Evolutionary conservation across 2,329 filamentous ascomycete genomes (phyloP), one percentile per base, ranked within the genome.

Genomic region (Escovopsis sp.): DNA sequence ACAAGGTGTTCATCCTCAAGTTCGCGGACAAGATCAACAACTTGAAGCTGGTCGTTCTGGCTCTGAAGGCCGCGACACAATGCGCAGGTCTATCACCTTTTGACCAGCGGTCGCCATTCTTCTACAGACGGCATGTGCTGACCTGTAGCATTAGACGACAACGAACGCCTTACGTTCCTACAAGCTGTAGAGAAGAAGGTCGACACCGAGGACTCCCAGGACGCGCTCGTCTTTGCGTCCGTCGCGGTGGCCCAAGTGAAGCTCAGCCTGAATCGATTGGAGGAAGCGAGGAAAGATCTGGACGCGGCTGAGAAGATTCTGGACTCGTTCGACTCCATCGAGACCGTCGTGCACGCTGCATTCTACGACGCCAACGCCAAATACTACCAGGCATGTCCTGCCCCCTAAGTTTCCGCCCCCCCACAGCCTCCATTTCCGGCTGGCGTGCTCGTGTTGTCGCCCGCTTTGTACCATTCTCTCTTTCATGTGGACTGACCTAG

Each of bases 21-120:
- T 98, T 98, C 55, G 85, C 87, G 45, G 87, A 94, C 57, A 94
- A 92, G 70, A 94, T 98, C 69, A 98, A 96, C 64, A 88, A 96
- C 66, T 70, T 98, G 43, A 94, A 94, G 70, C 79, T 96, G 47
- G 90, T 98, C 46, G 79, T 83, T 45, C 66, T 98, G 46, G 90
- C 86, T 13, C 64, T 96, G 54, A 83, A 81, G 61, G 83, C 90
- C 31, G 85, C 86, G 35, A 76, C 79, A 50, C 79, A 93, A 64
- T 93, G 82, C 60, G 70, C 72, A 65, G 76, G 84, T 88, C 57
- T 35, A 58, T 33, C 11, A 28, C 25, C n/a, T n/a, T n/a, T n/a
- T n/a, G n/a, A n/a, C 7, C 14, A 12, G 23, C 23, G 14, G 9
- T 17, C 14, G n/a, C 14, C 7, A 14, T 8, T 6, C 4, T n/a